Evolutionary conservation across 768 basidiomycete species (phyloP).

Genomic region (Trametes meyenii): DNA sequence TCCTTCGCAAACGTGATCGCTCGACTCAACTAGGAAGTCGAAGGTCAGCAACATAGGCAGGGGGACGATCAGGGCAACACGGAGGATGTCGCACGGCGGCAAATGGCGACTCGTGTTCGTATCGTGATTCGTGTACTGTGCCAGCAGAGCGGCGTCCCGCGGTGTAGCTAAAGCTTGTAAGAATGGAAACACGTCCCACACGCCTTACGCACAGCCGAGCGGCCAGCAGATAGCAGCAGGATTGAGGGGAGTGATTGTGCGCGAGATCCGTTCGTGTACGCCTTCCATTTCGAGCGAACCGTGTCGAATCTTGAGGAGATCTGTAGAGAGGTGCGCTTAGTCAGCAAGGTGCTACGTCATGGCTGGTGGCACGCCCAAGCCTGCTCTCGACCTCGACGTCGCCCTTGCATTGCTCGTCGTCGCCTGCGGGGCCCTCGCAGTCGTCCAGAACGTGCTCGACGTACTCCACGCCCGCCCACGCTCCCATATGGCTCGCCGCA

Average conservation of each 20-base stretch:
- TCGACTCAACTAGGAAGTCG: background rate
- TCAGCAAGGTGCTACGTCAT: slow-evolving; percentile 15
- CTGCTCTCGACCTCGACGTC: slow-evolving; percentile 9
- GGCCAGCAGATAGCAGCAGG: background rate
- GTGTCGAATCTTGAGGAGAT: slow-evolving; percentile 16
- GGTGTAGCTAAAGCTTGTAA: slow-evolving; percentile 9
- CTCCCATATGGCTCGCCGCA: background rate
- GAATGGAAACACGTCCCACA: slow-evolving; percentile 12
- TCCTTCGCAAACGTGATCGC: slow-evolving; percentile 4
- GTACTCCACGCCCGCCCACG: background rate
- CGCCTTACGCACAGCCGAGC: slow-evolving; percentile 12
- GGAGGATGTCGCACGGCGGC: slow-evolving; percentile 1
- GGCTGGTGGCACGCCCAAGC: background rate
- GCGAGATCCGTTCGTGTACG: slow-evolving; percentile 11
- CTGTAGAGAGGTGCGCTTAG: background rate
- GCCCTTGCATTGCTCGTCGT: slow-evolving; percentile 9
- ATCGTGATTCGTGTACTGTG: slow-evolving; percentile 24
- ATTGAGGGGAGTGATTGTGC: slow-evolving; percentile 21
- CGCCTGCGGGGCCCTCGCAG: slow-evolving; percentile 2
- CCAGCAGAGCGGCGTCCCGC: slow-evolving; percentile 4
- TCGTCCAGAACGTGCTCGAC: background rate
- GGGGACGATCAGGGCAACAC: slow-evolving; percentile 16
- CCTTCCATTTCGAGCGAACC: slow-evolving; percentile 15
- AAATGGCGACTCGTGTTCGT: slow-evolving; percentile 12
- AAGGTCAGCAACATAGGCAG: slow-evolving; percentile 2